Conservation (phyloP, 768 basidiomycete species). For the Cystobasidium tubakii region DNA sequence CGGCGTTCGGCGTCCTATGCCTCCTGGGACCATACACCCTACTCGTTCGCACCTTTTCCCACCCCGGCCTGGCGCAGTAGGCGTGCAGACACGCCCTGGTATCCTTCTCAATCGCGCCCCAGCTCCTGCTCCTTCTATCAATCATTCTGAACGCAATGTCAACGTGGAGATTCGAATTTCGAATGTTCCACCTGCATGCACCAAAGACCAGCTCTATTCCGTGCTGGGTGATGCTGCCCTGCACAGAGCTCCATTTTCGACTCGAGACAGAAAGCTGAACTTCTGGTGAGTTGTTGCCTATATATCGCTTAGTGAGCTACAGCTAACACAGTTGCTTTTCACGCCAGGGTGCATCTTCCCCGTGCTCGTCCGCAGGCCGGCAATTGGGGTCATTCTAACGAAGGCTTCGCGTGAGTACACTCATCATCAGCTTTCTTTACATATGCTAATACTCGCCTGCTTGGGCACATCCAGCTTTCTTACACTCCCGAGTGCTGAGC, state of each 20-base stretch:
- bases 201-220: constrained; percentile 16
- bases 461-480: constrained; percentile 6
- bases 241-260: constrained; percentile 29
- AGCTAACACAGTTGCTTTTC: not conserved
- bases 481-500: not conserved
- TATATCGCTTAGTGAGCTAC: not conserved
- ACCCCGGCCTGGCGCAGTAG: not conserved
- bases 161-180: constrained; percentile 24
- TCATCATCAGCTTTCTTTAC: not conserved
- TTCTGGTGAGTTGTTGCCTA: constrained; percentile 19
- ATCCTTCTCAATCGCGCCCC: not conserved
- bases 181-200: not conserved
- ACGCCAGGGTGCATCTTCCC: constrained; percentile 21
- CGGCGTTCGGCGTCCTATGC: not conserved
- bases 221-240: constrained; percentile 14
- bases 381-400: constrained; percentile 22
- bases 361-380: not conserved
- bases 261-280: constrained; percentile 11
- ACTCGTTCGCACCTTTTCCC: not conserved
- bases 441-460: too few relatives aligned
- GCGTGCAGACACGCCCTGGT: not conserved
- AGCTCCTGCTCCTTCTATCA: not conserved
- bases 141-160: not conserved
- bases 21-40: not conserved
- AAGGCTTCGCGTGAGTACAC: constrained; percentile 15